Evolutionary conservation across 2,329 filamentous ascomycete species (phyloP).

Genomic region (Calonectria hawksworthii): DNA sequence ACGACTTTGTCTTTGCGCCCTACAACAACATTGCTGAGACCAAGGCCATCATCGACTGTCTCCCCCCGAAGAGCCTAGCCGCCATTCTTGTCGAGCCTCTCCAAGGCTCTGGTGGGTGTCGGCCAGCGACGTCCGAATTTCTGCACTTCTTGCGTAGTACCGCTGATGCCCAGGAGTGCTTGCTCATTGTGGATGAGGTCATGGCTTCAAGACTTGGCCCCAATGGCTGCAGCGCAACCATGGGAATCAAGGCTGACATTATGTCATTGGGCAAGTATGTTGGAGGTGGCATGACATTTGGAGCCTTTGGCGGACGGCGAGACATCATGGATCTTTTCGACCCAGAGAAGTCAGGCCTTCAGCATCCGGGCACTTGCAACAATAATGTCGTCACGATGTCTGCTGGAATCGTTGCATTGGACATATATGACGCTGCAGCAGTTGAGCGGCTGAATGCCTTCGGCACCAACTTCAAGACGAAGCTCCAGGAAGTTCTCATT

Average conservation of each 20-base stretch:
- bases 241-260: constrained; percentile 67
- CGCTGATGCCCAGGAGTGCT: no score
- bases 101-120: constrained; percentile 72
- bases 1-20: constrained; percentile 69
- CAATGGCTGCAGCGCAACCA: constrained; percentile 59
- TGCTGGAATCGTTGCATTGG: constrained; percentile 57
- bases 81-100: constrained; percentile 76
- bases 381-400: constrained; percentile 73
- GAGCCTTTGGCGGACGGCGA: constrained; percentile 72
- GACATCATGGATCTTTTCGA: constrained; percentile 71
- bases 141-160: constrained; percentile 50
- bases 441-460: no score
- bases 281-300: constrained; percentile 74
- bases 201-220: constrained; percentile 71
- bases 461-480: no score
- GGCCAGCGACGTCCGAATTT: constrained; percentile 64
- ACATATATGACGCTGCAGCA: not conserved
- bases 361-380: constrained; percentile 75
- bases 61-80: constrained; percentile 58
- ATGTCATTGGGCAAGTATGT: constrained; percentile 75
- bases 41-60: constrained; percentile 54
- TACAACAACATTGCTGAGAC: constrained; percentile 71
- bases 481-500: no score
- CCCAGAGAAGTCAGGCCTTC: constrained; percentile 55
- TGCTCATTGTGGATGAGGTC: constrained; percentile 79